These are phyloP conservation scores for Cryptococcus sp. DNA, from an alignment of 1,284 basidiomycete species.

Conservation along the genomic window DNA sequence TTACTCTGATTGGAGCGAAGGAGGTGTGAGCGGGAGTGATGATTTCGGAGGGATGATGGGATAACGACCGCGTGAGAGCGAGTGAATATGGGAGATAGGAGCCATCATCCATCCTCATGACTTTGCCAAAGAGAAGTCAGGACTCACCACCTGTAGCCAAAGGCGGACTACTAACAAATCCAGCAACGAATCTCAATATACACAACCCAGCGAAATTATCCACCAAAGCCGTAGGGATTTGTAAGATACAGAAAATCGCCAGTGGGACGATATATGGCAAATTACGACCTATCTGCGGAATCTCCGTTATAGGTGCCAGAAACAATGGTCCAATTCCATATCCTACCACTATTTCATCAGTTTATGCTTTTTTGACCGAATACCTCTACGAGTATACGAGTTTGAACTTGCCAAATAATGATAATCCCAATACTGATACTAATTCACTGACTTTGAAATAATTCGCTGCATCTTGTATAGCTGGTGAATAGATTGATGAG, in stretches of 20 bases:
- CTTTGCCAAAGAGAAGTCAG: not conserved
- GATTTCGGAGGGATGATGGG: no score
- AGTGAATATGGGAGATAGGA: no score
- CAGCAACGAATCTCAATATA: conserved; percentile 44
- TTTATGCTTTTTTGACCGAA: not conserved
- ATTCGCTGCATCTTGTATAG: conserved; percentile 37
- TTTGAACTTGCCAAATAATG: conserved; percentile 14
- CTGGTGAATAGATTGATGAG: conserved; percentile 56
- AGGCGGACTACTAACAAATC: conserved; percentile 43
- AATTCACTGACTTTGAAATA: conserved; percentile 24
- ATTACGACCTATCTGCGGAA: conserved; percentile 34
- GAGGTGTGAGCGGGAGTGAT: no score
- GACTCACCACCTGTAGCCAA: conserved; percentile 34
- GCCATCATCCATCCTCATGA: no score
- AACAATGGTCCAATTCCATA: conserved; percentile 33
- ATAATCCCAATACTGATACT: conserved; percentile 20
- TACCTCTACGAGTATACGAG: not conserved
- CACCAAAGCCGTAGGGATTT: conserved; percentile 38
- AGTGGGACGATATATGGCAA: conserved; percentile 41
- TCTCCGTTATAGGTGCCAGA: conserved; percentile 34
- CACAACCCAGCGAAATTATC: conserved; percentile 37
- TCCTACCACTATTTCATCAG: conserved; percentile 13
- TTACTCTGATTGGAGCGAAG: no score
- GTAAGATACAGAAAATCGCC: conserved; percentile 39
- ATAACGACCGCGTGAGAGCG: no score